Evolutionary conservation across 208 protist genomes (phyloP), one percentile per base, ranked within the genome.

Genomic region (Leishmania lainsoni): DNA sequence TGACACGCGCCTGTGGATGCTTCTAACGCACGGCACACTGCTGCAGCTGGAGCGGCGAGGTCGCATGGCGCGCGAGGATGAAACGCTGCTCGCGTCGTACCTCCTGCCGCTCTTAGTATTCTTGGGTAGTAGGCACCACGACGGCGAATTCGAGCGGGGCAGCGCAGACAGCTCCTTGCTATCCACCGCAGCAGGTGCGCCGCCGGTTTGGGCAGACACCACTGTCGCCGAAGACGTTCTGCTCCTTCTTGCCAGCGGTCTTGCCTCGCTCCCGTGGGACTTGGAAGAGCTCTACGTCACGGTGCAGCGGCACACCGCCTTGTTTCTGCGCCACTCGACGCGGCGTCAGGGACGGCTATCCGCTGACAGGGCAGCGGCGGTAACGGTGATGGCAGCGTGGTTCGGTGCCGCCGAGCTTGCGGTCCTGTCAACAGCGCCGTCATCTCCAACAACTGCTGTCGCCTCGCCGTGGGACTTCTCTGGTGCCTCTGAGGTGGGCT

Each of bases 1-100:
- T 39, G 89, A 92, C 69, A 68, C 83, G 65, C 83, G 87, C 29
- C 59, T 92, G n/a, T 70, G 77, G 59, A 87, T 93, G 86, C 65
- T 84, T 26, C 82, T 93, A 2, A 59, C 79, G 16, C 88, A 93
- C 78, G 81, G 77, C 9, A 61, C 83, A 61, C 70, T 91, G 48
- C 45, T 86, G 56, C 81, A 87, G 81, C 84, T 90, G 3, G 86
- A 91, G 78, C 85, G 90, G 6, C 77, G 84, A 22, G 85, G 80
- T 10, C 79, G 71, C 39, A 81, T 90, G 45, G 83, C 80, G 45
- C 61, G 72, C 20, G 88, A 90, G 63, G 86, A 90, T 35, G 81
- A 83, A 32, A 69, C 63, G 54, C 78, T 83, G 63, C 74, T 90
- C 9, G 14, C 81, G 0, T 52, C 32, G 5, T 54, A 77, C 35